Conservation (phyloP, 140 eudicot species). For the Oenanthe javanica region DNA sequence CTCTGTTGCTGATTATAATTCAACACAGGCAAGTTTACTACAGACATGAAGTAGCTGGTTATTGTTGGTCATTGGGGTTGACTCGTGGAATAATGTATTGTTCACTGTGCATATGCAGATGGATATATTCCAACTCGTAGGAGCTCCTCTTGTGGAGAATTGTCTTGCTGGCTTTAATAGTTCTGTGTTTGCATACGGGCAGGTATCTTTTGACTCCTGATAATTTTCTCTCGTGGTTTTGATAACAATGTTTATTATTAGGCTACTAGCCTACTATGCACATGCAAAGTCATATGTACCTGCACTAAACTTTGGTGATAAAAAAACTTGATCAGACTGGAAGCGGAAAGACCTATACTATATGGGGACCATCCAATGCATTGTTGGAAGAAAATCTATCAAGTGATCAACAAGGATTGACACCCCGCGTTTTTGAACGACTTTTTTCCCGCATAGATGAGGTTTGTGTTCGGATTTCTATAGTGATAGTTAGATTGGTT, state of each 20-base stretch:
- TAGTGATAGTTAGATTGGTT: background rate
- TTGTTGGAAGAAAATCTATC: constrained; percentile 51
- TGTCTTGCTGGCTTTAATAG: constrained; percentile 95
- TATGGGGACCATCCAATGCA: constrained; percentile 96
- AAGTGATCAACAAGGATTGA: constrained; percentile 71
- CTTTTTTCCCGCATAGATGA: constrained; percentile 80
- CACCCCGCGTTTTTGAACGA: constrained; percentile 80
- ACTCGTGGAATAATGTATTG: constrained; percentile 6
- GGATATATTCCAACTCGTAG: constrained; percentile 81
- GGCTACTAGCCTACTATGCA: background rate
- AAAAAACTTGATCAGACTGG: constrained; percentile 59
- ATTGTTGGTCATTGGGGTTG: background rate
- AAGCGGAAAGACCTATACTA: constrained; percentile 91
- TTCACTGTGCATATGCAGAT: constrained; percentile 35
- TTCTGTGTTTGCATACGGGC: constrained; percentile 97
- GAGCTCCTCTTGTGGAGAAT: constrained; percentile 95
- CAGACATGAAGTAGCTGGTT: background rate
- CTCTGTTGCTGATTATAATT: constrained; percentile 58
- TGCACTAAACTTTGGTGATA: background rate
- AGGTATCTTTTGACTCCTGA: constrained; percentile 36
- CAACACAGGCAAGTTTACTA: constrained; percentile 62
- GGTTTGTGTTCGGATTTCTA: constrained; percentile 31
- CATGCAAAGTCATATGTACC: background rate
- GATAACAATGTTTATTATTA: background rate
- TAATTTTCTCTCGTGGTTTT: background rate